A percentile compares a stretch with the other conserved stretches of the same genome.
phyloP scores from a whole-genome alignment of 257 asterid species.

The Agastache rugosa region DNA sequence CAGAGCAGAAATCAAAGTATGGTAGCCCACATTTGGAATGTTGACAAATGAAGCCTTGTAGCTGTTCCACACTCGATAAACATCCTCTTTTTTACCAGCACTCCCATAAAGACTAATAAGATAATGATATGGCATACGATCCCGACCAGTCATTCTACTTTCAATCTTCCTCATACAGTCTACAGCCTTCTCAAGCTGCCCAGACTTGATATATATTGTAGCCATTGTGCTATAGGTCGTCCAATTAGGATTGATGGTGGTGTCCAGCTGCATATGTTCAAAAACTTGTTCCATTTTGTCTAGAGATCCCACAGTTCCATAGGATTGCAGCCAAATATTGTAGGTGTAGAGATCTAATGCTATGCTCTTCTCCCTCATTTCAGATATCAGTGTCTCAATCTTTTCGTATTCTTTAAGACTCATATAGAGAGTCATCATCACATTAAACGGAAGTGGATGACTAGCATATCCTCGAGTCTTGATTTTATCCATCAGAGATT shows the following conservation, averaged over 20 bases:
- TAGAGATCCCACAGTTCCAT: slow-evolving; percentile 63
- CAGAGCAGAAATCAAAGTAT: slow-evolving; percentile 69
- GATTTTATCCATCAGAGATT: slow-evolving; percentile 68
- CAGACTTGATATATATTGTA: slow-evolving; percentile 61
- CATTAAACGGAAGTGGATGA: slow-evolving; percentile 76
- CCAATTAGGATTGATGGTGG: slow-evolving; percentile 73
- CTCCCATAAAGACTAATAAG: slow-evolving; percentile 77
- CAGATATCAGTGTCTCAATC: slow-evolving; percentile 61
- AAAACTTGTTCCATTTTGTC: slow-evolving; percentile 78
- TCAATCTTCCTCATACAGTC: slow-evolving; percentile 68
- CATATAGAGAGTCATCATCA: slow-evolving; percentile 90
- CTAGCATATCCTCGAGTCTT: slow-evolving; percentile 60
- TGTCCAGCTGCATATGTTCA: slow-evolving; percentile 65
- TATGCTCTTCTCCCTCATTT: slow-evolving; percentile 68
- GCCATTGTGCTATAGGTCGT: slow-evolving; percentile 93
- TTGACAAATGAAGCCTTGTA: slow-evolving; percentile 64
- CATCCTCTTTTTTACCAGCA: slow-evolving; percentile 76
- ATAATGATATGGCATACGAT: slow-evolving; percentile 75
- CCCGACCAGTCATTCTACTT: slow-evolving; percentile 66
- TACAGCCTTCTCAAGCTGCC: slow-evolving; percentile 62
- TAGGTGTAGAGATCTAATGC: slow-evolving; percentile 69
- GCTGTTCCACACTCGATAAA: slow-evolving; percentile 71
- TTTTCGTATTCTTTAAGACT: slow-evolving; percentile 61
- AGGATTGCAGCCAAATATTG: slow-evolving; percentile 79
- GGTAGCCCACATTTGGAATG: slow-evolving; percentile 76